Percentiles rank a stretch among this genome's conserved stretches.
phyloP scores from a whole-genome alignment of 2,329 filamentous ascomycete genomes.

The Elsinoe necatrix region DNA sequence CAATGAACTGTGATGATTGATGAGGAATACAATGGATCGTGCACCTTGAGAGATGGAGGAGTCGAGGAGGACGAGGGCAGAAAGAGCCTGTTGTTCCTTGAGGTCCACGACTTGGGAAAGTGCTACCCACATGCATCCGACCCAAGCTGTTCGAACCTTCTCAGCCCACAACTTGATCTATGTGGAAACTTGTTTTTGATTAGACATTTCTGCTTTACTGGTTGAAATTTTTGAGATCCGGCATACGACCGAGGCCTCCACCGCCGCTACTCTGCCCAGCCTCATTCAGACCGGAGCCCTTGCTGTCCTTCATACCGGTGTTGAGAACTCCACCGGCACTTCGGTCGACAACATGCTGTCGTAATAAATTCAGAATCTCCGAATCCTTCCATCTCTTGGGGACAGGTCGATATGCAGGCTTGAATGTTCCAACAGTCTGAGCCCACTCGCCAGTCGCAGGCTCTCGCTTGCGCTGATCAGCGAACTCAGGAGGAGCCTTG shows the following conservation, averaged over 20 bases:
- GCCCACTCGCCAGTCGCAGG: constrained; percentile 76
- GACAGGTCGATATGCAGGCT: constrained; percentile 85
- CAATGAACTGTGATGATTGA: not conserved
- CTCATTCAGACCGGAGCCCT: constrained; percentile 21
- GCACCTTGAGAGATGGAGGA: not conserved
- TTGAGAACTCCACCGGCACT: constrained; percentile 50
- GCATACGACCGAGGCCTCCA: constrained; percentile 43
- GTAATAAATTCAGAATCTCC: constrained; percentile 66
- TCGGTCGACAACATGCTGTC: constrained; percentile 67
- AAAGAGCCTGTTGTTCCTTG: no score
- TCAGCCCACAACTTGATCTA: no score
- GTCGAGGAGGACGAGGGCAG: not conserved
- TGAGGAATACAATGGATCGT: not conserved
- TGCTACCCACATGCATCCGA: no score
- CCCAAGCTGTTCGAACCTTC: no score
- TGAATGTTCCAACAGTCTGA: constrained; percentile 90
- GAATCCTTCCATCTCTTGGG: constrained; percentile 77
- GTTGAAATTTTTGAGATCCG: constrained; percentile 39
- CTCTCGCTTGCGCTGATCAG: constrained; percentile 33
- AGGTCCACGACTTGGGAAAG: no score
- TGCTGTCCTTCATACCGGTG: not conserved
- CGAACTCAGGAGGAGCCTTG: constrained; percentile 31
- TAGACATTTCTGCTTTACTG: not conserved
- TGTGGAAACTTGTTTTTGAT: not conserved
- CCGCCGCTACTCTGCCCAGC: constrained; percentile 29